Conservation (phyloP, 2,329 filamentous ascomycete species). For the Aspergillus alliaceus region DNA sequence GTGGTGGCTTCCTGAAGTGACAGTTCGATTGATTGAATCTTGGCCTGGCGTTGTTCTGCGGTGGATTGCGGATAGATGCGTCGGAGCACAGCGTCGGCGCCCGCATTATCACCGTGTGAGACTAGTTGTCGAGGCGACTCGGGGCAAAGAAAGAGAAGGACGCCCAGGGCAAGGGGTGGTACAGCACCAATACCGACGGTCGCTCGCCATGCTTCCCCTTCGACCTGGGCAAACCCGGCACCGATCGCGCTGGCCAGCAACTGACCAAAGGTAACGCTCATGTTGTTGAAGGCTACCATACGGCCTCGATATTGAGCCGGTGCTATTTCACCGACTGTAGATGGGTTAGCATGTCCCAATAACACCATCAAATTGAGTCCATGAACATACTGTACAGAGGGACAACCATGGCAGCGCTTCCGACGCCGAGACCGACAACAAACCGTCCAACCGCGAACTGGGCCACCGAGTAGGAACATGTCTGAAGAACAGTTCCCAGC, state of each 20-base stretch:
- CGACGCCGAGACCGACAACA: slow-evolving; percentile 51
- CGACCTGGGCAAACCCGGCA: background rate
- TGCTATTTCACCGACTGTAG: background rate
- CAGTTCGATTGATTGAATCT: background rate
- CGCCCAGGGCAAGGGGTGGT: background rate
- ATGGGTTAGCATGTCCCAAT: background rate
- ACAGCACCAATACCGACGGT: background rate
- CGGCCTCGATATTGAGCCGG: background rate
- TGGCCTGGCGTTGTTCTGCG: background rate
- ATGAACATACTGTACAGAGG: slow-evolving; percentile 23
- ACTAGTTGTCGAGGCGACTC: background rate
- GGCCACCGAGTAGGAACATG: slow-evolving; percentile 34
- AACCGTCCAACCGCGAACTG: slow-evolving; percentile 49
- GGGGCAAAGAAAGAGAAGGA: background rate
- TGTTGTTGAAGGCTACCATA: background rate
- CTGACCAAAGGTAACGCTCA: background rate
- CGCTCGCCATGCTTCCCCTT: background rate
- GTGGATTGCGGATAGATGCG: background rate
- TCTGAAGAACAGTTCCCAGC: slow-evolving; percentile 38
- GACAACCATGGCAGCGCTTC: slow-evolving; percentile 49
- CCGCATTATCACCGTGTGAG: background rate
- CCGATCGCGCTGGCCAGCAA: background rate
- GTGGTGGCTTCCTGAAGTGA: background rate
- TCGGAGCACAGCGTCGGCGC: background rate
- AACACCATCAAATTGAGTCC: no score